Evolutionary conservation across 2,329 filamentous ascomycete genomes (phyloP).

Genomic region (Ambrosiella xylebori): DNA sequence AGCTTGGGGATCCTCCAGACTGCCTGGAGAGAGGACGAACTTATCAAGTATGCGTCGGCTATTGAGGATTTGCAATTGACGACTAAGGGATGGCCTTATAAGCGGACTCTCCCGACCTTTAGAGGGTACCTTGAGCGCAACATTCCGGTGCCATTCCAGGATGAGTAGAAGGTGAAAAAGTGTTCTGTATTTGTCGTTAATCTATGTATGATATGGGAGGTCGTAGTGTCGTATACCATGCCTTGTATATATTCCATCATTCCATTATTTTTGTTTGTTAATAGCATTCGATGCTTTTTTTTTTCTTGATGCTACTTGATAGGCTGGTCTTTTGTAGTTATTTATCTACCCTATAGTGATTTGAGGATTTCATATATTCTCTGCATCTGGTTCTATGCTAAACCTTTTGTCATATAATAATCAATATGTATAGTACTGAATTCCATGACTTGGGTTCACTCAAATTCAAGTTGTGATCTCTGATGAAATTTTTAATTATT

Average conservation of each 20-base stretch:
- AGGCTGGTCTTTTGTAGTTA: not conserved
- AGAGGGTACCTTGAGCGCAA: conserved; percentile 31
- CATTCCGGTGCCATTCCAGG: conserved; percentile 23
- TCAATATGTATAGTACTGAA: too few species aligned
- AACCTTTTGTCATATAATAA: too few species aligned
- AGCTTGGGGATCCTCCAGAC: conserved; percentile 41
- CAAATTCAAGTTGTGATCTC: too few species aligned
- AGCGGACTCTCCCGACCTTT: conserved; percentile 35
- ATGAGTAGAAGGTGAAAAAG: not conserved
- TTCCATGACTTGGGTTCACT: too few species aligned
- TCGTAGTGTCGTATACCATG: conserved; percentile 1
- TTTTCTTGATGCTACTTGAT: not conserved
- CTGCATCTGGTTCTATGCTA: too few species aligned
- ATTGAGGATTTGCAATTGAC: conserved; percentile 40
- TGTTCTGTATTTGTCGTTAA: not conserved
- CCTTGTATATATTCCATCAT: conserved; percentile 5
- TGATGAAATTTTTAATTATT: too few species aligned
- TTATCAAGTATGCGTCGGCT: conserved; percentile 45
- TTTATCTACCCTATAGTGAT: not conserved
- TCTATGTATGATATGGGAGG: not conserved
- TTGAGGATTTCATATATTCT: not conserved
- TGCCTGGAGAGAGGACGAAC: conserved; percentile 39
- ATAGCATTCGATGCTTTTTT: not conserved
- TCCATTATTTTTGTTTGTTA: not conserved
- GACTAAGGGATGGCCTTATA: conserved; percentile 24